A percentile compares a stretch with the other conserved stretches of the same genome.
Evolutionary conservation across 2,329 filamentous ascomycete genomes (phyloP).

Genomic region (Pseudogymnoascus sp.): DNA sequence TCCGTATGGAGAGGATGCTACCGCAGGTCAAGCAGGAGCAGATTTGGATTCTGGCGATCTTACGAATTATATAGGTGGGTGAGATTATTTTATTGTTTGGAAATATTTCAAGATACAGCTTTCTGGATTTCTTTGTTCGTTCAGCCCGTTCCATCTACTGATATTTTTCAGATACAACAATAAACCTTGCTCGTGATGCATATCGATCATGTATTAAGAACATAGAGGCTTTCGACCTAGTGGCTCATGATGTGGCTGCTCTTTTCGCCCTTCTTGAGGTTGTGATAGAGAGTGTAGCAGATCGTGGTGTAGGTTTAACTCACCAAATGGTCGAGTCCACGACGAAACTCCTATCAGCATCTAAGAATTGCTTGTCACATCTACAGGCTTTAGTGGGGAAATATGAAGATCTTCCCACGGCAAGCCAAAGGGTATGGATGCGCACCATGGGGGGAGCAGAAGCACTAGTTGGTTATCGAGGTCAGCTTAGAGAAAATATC

Average conservation of each 20-base stretch:
- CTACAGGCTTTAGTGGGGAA: neutral
- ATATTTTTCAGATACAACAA: neutral
- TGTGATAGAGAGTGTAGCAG: neutral
- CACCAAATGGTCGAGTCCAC: neutral
- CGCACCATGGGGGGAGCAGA: neutral
- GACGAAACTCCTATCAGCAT: neutral
- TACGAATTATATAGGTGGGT: neutral
- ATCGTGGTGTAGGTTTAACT: neutral
- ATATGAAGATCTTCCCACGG: neutral
- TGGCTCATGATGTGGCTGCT: neutral
- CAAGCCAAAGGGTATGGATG: neutral
- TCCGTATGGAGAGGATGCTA: neutral
- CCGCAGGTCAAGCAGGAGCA: neutral
- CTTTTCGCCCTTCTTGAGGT: neutral
- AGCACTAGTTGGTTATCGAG: neutral
- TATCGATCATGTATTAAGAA: neutral
- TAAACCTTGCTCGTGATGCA: neutral
- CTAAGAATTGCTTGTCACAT: neutral
- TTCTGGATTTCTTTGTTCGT: neutral
- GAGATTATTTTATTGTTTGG: neutral
- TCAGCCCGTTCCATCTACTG: neutral
- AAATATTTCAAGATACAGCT: neutral
- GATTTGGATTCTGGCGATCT: neutral
- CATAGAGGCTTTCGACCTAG: neutral
- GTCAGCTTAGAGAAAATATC: neutral